These are phyloP conservation scores for Noccaea bulbosa DNA, from an alignment of 345 rosid genomes.

Conservation along the genomic window DNA sequence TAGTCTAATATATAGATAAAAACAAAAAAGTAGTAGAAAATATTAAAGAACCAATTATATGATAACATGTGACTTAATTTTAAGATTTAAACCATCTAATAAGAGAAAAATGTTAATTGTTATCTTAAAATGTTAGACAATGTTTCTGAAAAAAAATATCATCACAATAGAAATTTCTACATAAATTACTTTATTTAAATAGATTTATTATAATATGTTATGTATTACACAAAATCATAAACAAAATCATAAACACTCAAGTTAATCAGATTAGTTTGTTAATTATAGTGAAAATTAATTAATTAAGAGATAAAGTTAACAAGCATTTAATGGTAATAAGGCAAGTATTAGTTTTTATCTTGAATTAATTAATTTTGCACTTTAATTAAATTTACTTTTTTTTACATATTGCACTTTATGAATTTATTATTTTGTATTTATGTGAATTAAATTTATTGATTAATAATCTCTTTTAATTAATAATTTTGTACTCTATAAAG, in stretches of 20 bases:
- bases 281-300: constrained; percentile 14
- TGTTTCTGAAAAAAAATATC: not conserved
- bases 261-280: not conserved
- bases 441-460: not conserved
- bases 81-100: not conserved
- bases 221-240: not conserved
- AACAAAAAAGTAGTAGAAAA: not conserved
- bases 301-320: constrained; percentile 2
- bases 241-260: not conserved
- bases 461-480: not conserved
- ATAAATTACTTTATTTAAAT: not conserved
- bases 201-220: not conserved
- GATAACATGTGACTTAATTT: constrained; percentile 7
- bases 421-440: constrained; percentile 7
- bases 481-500: not conserved
- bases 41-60: constrained; percentile 1
- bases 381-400: constrained; percentile 5
- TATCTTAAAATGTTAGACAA: not conserved
- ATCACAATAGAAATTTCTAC: not conserved
- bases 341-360: not conserved
- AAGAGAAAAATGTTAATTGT: not conserved
- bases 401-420: not conserved
- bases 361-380: not conserved
- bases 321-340: constrained; percentile 1
- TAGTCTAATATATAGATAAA: not conserved